Base-by-base conservation (phyloP, 768 basidiomycete genomes). In the Mrakia gelida region DNA sequence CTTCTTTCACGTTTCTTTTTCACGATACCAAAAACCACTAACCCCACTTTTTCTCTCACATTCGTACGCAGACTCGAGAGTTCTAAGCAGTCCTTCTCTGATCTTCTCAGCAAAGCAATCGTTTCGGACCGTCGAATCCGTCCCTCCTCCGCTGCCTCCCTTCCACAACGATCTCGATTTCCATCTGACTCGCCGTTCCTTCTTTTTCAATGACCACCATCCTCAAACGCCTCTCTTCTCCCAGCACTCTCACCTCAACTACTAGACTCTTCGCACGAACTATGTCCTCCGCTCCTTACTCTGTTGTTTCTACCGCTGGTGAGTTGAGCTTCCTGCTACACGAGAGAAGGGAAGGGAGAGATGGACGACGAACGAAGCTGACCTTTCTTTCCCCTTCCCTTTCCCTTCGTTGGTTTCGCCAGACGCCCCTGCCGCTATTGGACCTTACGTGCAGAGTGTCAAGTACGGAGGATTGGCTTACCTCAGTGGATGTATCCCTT, bases 391-490 rank as follows among this genome's bases (percentile, higher is more conserved):
- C 26, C 65, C n/a, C 26, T 23, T 56, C 18, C 65, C 38, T 59
- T 59, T 6, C 13, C 49, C 28, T 30, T 65, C 28, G 61, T 61
- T 56, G 30, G 16, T 41, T 4, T 38, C 18, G 65, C 54, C 45
- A 85, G 85, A 84, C 73, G 85, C 85, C 43, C 84, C 84, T 6
- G 81, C 82, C 45, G 84, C 85, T 78, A 84, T 85, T 76, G 85
- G 84, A 0, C 94, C 94, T 45, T 96, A 96, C 86, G 90, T 89
- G 1, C 92, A 96, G 86, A 95, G 90, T 6, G 89, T 95, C 85
- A 92, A 91, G 82, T 88, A 88, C 73, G 92, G 92, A 72, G 89
- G 92, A 81, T 88, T 94, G 78, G 89, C 98, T 80, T 99, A 96
- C 86, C 87, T 90, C 65, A 95, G 94, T 2, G 96, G 96, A 68